Conservation (phyloP, 257 asterid genomes). For the Petunia secreta region DNA sequence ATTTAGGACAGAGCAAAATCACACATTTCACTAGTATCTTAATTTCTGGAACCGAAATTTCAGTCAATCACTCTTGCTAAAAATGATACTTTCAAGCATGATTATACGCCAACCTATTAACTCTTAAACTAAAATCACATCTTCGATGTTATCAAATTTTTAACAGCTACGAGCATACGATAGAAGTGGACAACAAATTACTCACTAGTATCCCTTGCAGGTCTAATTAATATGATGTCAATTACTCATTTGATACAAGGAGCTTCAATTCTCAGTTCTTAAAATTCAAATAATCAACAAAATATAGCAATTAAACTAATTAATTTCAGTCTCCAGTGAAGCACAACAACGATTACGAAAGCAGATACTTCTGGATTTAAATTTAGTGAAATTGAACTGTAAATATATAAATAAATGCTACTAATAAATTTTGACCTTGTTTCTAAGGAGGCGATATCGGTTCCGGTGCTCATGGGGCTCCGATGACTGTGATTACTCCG, state of each 20-base stretch:
- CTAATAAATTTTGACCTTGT: conserved; percentile 44
- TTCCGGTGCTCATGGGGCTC: conserved; percentile 56
- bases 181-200: neutral
- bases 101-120: neutral
- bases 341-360: neutral
- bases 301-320: neutral
- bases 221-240: conserved; percentile 2
- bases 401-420: neutral
- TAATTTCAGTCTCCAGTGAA: neutral
- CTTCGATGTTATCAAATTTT: neutral
- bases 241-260: neutral
- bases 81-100: neutral
- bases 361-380: neutral
- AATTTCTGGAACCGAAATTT: conserved; percentile 7
- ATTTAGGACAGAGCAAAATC: neutral
- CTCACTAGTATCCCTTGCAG: neutral
- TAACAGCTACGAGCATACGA: neutral
- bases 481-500: conserved; percentile 15
- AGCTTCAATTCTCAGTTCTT: neutral
- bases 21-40: conserved; percentile 15
- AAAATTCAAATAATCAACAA: neutral
- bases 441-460: conserved; percentile 55
- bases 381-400: neutral
- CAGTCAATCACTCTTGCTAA: neutral
- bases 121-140: neutral